Conservation (phyloP, 352 stramenopile species). For the Pythium guiyangense region DNA sequence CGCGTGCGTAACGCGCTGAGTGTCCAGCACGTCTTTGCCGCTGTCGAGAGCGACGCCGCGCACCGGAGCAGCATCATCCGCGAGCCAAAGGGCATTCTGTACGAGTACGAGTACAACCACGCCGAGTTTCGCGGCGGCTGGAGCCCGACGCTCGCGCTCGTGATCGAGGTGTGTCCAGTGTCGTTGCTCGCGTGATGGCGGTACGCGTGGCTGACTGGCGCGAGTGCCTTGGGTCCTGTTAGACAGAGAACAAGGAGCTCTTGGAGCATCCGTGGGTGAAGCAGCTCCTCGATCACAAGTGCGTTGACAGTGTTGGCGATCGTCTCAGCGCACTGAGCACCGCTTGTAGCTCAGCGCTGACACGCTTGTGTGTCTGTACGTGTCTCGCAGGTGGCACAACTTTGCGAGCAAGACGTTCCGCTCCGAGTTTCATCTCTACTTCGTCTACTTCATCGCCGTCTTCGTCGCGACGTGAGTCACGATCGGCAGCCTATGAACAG, state of each 20-base stretch:
- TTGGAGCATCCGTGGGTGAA: slow-evolving; percentile 73
- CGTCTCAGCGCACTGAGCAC: background rate
- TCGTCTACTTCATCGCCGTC: slow-evolving; percentile 66
- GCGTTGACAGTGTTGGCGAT: background rate
- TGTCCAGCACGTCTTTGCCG: slow-evolving; percentile 63
- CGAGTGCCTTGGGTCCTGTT: background rate
- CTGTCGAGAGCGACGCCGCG: slow-evolving; percentile 24
- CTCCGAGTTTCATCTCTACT: slow-evolving; percentile 73
- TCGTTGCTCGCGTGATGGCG: background rate
- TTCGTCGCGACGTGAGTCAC: slow-evolving; percentile 63
- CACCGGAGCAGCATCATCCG: slow-evolving; percentile 61
- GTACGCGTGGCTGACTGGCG: background rate
- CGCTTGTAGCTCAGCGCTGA: background rate
- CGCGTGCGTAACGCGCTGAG: slow-evolving; percentile 45
- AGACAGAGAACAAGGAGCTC: slow-evolving; percentile 79
- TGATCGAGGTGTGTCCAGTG: slow-evolving; percentile 44
- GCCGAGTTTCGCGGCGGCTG: slow-evolving; percentile 54
- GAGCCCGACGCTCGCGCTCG: slow-evolving; percentile 55
- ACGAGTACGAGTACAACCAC: slow-evolving; percentile 81
- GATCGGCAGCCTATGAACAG: too few relatives aligned
- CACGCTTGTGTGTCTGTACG: background rate
- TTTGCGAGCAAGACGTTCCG: slow-evolving; percentile 67
- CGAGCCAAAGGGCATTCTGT: slow-evolving; percentile 75
- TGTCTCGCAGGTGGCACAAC: slow-evolving; percentile 53
- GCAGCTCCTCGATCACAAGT: slow-evolving; percentile 80